These are phyloP conservation scores for Tieghemiomyces parasiticus DNA, from an alignment of 192 early-diverging fungal genomes.

Conservation along the genomic window DNA sequence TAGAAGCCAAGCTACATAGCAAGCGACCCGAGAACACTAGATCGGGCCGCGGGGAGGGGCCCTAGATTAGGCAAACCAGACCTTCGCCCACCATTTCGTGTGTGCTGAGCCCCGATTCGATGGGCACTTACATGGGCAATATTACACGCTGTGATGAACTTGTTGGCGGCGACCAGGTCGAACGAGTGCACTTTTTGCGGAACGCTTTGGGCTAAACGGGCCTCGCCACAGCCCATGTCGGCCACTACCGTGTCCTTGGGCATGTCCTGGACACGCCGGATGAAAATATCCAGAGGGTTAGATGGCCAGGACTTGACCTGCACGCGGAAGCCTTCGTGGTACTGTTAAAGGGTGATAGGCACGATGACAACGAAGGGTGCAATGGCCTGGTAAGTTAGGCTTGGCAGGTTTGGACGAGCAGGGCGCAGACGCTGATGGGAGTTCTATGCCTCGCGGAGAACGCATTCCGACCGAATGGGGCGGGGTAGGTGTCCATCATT, in stretches of 20 bases:
- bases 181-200: slow-evolving; percentile 61
- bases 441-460: no score
- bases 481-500: no score
- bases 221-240: slow-evolving; percentile 96
- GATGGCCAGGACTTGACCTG: slow-evolving; percentile 86
- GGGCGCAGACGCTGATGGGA: no score
- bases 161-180: slow-evolving; percentile 72
- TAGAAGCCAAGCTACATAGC: no score
- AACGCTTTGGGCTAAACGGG: slow-evolving; percentile 58
- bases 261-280: slow-evolving; percentile 38
- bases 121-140: slow-evolving; percentile 48
- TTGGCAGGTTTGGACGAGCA: no score
- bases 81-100: slow-evolving; percentile 9
- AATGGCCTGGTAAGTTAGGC: no score
- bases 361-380: not conserved
- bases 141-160: slow-evolving; percentile 78
- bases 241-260: slow-evolving; percentile 49
- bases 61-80: no score
- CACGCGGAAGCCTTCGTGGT: slow-evolving; percentile 85
- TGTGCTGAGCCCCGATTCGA: slow-evolving; percentile 6
- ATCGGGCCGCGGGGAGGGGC: no score
- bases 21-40: no score
- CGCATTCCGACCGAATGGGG: no score
- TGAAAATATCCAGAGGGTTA: slow-evolving; percentile 84
- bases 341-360: slow-evolving; percentile 22